phyloP scores from a whole-genome alignment of 371 early-diverging fungal genomes.

The Mortierella sp. region DNA sequence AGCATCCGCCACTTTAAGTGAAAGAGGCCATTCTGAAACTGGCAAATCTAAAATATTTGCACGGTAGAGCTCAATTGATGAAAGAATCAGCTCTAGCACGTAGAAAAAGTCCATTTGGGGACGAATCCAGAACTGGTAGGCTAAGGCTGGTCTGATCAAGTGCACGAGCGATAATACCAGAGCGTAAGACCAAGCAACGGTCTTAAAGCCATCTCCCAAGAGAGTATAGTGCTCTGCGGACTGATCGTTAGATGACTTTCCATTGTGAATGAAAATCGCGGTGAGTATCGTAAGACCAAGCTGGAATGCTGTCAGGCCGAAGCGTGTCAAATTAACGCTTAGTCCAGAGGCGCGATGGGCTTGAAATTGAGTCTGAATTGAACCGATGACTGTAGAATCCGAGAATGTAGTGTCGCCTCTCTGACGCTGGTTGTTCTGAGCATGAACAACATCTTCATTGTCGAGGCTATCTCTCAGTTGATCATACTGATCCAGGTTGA shows the following conservation, averaged over 20 bases:
- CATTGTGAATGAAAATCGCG: not conserved
- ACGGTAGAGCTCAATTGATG: slow-evolving; percentile 19
- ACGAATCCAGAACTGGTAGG: slow-evolving; percentile 40
- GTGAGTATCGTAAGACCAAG: slow-evolving; percentile 33
- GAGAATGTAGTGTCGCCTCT: not conserved
- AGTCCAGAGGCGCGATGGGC: slow-evolving; percentile 36
- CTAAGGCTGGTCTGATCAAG: slow-evolving; percentile 23
- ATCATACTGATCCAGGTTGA: slow-evolving; percentile 43
- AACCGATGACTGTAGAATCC: slow-evolving; percentile 7
- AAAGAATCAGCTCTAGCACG: slow-evolving; percentile 26
- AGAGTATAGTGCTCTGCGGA: not conserved
- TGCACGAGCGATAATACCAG: slow-evolving; percentile 23
- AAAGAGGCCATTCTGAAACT: slow-evolving; percentile 29
- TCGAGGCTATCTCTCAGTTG: slow-evolving; percentile 9
- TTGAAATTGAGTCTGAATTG: slow-evolving; percentile 38
- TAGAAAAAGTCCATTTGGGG: slow-evolving; percentile 44
- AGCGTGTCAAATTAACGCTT: slow-evolving; percentile 30
- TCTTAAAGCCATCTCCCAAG: not conserved
- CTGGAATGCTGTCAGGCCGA: slow-evolving; percentile 32
- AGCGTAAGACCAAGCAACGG: slow-evolving; percentile 37
- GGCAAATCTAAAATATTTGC: slow-evolving; percentile 14
- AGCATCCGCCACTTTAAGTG: slow-evolving; percentile 20
- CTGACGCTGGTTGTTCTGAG: not conserved
- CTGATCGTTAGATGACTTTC: not conserved
- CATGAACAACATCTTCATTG: slow-evolving; percentile 2